Percentiles rank a stretch among this genome's conserved stretches.
Conservation (phyloP, 2,329 filamentous ascomycete genomes). For the Purpureocillium takamizusanense region DNA sequence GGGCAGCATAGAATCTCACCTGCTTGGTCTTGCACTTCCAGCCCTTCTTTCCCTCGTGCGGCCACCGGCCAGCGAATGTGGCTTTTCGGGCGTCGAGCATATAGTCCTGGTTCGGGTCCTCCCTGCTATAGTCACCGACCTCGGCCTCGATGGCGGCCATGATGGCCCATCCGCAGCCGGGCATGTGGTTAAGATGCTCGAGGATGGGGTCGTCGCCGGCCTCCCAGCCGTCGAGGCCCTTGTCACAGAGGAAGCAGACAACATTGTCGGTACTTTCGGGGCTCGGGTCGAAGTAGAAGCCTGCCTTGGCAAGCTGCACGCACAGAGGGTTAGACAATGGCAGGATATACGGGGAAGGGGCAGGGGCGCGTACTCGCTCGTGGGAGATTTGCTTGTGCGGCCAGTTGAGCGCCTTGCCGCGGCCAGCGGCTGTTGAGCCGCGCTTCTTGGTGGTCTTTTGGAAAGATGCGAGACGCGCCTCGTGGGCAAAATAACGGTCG, state of each 20-base stretch:
- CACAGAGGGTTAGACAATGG: background rate
- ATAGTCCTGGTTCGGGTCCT: slow-evolving; percentile 63
- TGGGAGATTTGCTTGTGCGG: slow-evolving; percentile 48
- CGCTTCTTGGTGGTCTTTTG: slow-evolving; percentile 59
- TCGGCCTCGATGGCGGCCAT: slow-evolving; percentile 54
- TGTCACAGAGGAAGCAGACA: slow-evolving; percentile 77
- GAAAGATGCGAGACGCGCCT: slow-evolving; percentile 76
- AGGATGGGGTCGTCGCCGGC: slow-evolving; percentile 70
- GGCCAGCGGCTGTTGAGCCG: slow-evolving; percentile 51
- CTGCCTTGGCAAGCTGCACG: slow-evolving; percentile 72
- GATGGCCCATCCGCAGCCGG: slow-evolving; percentile 80
- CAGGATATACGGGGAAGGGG: background rate
- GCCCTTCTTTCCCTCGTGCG: slow-evolving; percentile 76
- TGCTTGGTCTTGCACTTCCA: slow-evolving; percentile 88
- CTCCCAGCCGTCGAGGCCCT: slow-evolving; percentile 88
- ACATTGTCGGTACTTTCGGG: slow-evolving; percentile 76
- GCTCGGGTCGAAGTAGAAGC: slow-evolving; percentile 80
- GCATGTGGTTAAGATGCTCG: slow-evolving; percentile 79
- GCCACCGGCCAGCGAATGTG: slow-evolving; percentile 82
- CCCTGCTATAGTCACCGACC: slow-evolving; percentile 51
- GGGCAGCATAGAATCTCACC: slow-evolving; percentile 37
- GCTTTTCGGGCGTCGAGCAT: slow-evolving; percentile 71
- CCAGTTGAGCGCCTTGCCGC: slow-evolving; percentile 58
- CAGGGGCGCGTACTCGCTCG: slow-evolving; percentile 16
- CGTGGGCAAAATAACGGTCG: slow-evolving; percentile 51